Evolutionary conservation across 768 basidiomycete species (phyloP).

Genomic region (Tulasnella sp.): DNA sequence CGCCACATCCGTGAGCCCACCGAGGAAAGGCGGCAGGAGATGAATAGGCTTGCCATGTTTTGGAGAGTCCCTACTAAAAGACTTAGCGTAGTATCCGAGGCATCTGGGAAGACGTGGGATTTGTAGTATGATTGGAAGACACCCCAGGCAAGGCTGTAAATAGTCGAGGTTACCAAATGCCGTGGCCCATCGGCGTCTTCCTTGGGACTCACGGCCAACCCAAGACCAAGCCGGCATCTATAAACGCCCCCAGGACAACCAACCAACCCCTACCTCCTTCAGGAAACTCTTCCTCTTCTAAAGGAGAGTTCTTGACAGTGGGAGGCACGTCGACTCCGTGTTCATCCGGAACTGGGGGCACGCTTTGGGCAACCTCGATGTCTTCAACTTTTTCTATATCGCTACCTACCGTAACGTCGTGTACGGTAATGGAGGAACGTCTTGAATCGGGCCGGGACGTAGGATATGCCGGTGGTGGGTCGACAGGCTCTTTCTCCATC

Average conservation of each 20-base stretch:
- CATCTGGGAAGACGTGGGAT: conserved; percentile 25
- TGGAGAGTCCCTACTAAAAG: conserved; percentile 26
- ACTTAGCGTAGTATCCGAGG: conserved; percentile 23
- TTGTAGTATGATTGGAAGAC: conserved; percentile 29
- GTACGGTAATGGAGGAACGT: not conserved
- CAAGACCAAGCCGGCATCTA: conserved; percentile 23
- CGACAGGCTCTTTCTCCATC: not conserved
- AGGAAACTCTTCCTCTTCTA: conserved; percentile 26
- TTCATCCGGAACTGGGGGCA: not conserved
- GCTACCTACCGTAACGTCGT: not conserved
- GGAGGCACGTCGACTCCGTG: not conserved
- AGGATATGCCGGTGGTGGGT: not conserved
- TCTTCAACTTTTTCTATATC: not conserved
- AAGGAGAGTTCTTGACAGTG: not conserved
- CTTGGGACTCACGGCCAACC: conserved; percentile 18
- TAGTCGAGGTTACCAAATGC: not conserved
- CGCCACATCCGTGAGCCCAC: not conserved
- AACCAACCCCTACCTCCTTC: conserved; percentile 29
- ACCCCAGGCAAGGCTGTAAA: conserved; percentile 24
- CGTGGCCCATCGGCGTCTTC: not conserved
- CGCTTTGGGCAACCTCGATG: not conserved
- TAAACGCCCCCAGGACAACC: conserved; percentile 26
- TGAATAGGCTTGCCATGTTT: conserved; percentile 13
- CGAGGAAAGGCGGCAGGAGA: not conserved
- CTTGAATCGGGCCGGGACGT: not conserved